These are phyloP conservation scores for Terfezia boudieri DNA, from an alignment of 495 filamentous ascomycete species.

Conservation along the genomic window DNA sequence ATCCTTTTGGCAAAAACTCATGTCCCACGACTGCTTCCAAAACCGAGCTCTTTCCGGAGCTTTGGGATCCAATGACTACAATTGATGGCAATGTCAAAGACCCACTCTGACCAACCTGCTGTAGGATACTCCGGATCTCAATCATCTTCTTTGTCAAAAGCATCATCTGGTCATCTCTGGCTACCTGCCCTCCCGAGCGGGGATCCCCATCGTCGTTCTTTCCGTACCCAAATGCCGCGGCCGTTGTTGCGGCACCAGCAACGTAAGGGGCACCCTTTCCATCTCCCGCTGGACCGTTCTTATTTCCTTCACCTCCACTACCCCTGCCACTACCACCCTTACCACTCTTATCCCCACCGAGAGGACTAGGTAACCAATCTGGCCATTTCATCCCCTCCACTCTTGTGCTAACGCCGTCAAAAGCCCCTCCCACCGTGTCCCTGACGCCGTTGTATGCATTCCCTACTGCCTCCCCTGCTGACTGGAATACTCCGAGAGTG, in stretches of 20 bases:
- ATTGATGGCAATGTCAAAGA: constrained; percentile 79
- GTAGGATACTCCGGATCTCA: constrained; percentile 79
- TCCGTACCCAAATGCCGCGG: constrained; percentile 57
- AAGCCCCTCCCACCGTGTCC: constrained; percentile 35
- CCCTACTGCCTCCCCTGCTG: constrained; percentile 43
- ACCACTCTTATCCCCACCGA: constrained; percentile 16
- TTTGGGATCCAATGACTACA: constrained; percentile 95
- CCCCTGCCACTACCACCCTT: constrained; percentile 19
- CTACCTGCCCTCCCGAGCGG: constrained; percentile 36
- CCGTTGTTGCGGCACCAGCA: constrained; percentile 38
- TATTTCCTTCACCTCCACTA: constrained; percentile 18
- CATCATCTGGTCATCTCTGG: constrained; percentile 98
- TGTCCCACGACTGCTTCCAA: constrained; percentile 94
- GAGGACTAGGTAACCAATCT: constrained; percentile 57
- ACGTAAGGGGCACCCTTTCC: constrained; percentile 29
- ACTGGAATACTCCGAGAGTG: constrained; percentile 54
- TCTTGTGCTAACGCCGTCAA: constrained; percentile 6
- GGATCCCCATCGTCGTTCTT: constrained; percentile 48
- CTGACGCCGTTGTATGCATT: constrained; percentile 42
- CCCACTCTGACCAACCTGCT: constrained; percentile 74
- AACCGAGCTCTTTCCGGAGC: constrained; percentile 94
- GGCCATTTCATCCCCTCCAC: constrained; percentile 26
- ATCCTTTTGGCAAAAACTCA: constrained; percentile 91
- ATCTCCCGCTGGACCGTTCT: constrained; percentile 17
- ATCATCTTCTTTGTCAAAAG: constrained; percentile 98